Conservation (phyloP, 495 filamentous ascomycete species). For the Terfezia boudieri region DNA sequence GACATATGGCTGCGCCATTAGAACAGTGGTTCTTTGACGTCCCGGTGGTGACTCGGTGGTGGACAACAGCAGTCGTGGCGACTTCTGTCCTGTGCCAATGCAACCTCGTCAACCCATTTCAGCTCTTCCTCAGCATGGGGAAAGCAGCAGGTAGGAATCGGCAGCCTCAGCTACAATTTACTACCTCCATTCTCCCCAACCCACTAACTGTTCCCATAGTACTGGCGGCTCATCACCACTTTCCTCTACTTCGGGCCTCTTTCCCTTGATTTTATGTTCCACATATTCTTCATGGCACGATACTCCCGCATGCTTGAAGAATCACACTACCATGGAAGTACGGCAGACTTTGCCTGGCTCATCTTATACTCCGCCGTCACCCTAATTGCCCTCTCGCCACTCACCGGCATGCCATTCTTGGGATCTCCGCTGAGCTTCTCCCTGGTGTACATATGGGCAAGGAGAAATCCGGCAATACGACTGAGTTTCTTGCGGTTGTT, state of each 20-base stretch:
- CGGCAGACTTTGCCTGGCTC: slow-evolving; percentile 87
- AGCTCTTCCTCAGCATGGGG: slow-evolving; percentile 89
- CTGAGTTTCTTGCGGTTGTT: slow-evolving; percentile 78
- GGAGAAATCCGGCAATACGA: slow-evolving; percentile 75
- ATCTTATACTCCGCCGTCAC: slow-evolving; percentile 60
- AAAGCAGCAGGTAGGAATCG: slow-evolving; percentile 48
- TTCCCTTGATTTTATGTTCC: slow-evolving; percentile 85
- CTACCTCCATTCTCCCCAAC: not conserved
- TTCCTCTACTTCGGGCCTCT: slow-evolving; percentile 95
- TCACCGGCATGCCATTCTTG: slow-evolving; percentile 74
- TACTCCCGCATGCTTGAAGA: slow-evolving; percentile 93
- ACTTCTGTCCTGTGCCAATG: slow-evolving; percentile 87
- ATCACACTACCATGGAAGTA: slow-evolving; percentile 48
- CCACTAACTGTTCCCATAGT: slow-evolving; percentile 30
- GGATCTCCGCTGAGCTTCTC: slow-evolving; percentile 74
- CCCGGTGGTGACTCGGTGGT: slow-evolving; percentile 84
- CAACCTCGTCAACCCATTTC: slow-evolving; percentile 69
- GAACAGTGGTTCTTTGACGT: slow-evolving; percentile 98
- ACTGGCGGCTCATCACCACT: slow-evolving; percentile 84
- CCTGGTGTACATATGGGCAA: slow-evolving; percentile 95
- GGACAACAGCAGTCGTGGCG: slow-evolving; percentile 78
- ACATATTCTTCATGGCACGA: slow-evolving; percentile 94
- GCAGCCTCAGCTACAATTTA: not conserved
- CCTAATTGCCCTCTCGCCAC: slow-evolving; percentile 57
- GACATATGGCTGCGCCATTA: slow-evolving; percentile 31